A percentile compares a stretch with the other conserved stretches of the same genome.
Conservation (phyloP, 2,329 filamentous ascomycete species). For the Fusarium nurragi region DNA sequence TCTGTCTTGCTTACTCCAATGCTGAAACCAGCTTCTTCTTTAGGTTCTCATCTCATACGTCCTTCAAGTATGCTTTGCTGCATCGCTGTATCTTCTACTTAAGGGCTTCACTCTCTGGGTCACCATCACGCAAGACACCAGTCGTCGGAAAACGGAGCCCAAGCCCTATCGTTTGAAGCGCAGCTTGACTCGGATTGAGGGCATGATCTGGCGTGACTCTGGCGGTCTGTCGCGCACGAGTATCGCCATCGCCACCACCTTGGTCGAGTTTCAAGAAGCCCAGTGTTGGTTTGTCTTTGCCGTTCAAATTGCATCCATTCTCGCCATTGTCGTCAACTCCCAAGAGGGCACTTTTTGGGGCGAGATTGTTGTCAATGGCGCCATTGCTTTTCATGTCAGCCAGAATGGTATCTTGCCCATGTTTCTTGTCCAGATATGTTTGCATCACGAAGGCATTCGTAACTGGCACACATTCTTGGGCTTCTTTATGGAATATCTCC, state of each 20-base stretch:
- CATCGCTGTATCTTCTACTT: slow-evolving; percentile 47
- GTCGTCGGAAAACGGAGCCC: slow-evolving; percentile 29
- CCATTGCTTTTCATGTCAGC: slow-evolving; percentile 51
- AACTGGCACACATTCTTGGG: slow-evolving; percentile 54
- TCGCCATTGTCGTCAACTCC: slow-evolving; percentile 53
- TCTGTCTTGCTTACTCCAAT: not conserved
- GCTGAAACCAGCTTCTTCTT: slow-evolving; percentile 12
- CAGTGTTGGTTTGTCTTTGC: slow-evolving; percentile 54
- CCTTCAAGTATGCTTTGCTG: slow-evolving; percentile 51
- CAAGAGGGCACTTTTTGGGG: slow-evolving; percentile 54
- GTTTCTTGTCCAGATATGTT: slow-evolving; percentile 51
- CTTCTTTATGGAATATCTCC: slow-evolving; percentile 52
- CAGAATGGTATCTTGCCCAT: slow-evolving; percentile 52
- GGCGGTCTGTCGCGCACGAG: slow-evolving; percentile 51
- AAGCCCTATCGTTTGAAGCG: slow-evolving; percentile 42
- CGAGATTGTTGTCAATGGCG: slow-evolving; percentile 52
- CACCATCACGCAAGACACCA: slow-evolving; percentile 44
- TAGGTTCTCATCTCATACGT: slow-evolving; percentile 53
- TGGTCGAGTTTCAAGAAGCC: slow-evolving; percentile 54
- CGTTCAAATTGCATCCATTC: slow-evolving; percentile 53
- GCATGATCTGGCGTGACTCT: slow-evolving; percentile 52
- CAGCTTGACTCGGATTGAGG: slow-evolving; percentile 49
- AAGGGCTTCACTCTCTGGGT: slow-evolving; percentile 52
- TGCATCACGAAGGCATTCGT: slow-evolving; percentile 53
- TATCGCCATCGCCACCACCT: slow-evolving; percentile 52